Conservation (phyloP, 768 basidiomycete genomes). For the Tylopilus balloui region DNA sequence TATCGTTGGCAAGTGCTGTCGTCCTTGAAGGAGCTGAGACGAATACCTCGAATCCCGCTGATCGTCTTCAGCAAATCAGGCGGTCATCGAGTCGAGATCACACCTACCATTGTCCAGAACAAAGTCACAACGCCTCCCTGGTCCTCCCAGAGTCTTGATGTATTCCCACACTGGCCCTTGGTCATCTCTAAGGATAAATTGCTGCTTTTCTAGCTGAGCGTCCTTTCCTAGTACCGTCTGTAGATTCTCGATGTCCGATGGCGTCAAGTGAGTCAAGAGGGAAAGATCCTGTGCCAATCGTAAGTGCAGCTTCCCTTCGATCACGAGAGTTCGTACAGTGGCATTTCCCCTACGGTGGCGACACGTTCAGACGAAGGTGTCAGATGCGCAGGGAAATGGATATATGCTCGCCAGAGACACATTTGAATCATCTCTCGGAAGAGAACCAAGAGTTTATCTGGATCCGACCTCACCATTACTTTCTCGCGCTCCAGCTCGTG, state of each 20-base stretch:
- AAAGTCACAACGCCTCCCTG: slow-evolving; percentile 60
- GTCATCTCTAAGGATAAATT: slow-evolving; percentile 84
- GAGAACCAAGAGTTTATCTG: slow-evolving; percentile 54
- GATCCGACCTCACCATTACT: slow-evolving; percentile 40
- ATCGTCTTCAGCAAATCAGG: neutral
- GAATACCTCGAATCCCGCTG: slow-evolving; percentile 87
- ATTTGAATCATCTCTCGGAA: slow-evolving; percentile 88
- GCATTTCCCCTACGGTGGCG: slow-evolving; percentile 79
- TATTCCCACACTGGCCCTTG: slow-evolving; percentile 71
- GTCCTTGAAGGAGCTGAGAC: neutral
- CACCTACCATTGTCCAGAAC: slow-evolving; percentile 83
- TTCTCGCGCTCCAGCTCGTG: slow-evolving; percentile 56
- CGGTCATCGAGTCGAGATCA: neutral
- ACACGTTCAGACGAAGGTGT: slow-evolving; percentile 2
- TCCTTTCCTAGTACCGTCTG: slow-evolving; percentile 72
- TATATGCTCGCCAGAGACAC: slow-evolving; percentile 59
- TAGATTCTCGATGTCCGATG: slow-evolving; percentile 75
- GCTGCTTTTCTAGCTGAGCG: slow-evolving; percentile 70
- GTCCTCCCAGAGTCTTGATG: slow-evolving; percentile 49
- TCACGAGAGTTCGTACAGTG: slow-evolving; percentile 49
- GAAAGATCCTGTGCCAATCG: slow-evolving; percentile 71
- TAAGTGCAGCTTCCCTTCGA: neutral
- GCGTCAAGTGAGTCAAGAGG: slow-evolving; percentile 79
- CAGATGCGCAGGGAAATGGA: neutral
- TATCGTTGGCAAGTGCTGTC: neutral